Evolutionary conservation across 148 eudicot genomes (phyloP).

Genomic region (Cornus suecica): DNA sequence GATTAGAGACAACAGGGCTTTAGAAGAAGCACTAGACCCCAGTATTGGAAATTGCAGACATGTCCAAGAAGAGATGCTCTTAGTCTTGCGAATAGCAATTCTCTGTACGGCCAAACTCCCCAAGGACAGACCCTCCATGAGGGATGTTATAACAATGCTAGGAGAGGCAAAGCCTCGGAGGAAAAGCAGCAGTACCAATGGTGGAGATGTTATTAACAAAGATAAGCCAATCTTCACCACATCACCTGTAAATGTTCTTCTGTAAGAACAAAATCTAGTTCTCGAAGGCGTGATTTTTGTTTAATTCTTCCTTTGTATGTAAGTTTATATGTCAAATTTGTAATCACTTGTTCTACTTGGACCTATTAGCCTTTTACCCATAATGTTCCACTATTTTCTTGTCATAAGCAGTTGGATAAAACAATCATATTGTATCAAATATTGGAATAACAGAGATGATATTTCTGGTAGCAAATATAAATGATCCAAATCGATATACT

Average conservation of each 20-base stretch:
- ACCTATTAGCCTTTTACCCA: too few relatives aligned
- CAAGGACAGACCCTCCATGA: conserved; percentile 95
- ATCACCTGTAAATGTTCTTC: conserved; percentile 63
- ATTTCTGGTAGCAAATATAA: too few relatives aligned
- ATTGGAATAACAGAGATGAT: too few relatives aligned
- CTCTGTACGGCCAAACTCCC: conserved; percentile 81
- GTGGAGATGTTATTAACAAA: conserved; percentile 32
- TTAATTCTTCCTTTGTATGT: conserved; percentile 2
- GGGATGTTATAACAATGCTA: conserved; percentile 83
- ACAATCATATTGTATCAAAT: too few relatives aligned
- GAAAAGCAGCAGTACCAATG: conserved; percentile 53
- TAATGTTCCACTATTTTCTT: neutral
- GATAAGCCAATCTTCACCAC: conserved; percentile 69
- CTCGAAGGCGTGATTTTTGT: neutral
- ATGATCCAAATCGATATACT: too few relatives aligned
- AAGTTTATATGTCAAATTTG: neutral
- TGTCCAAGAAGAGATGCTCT: conserved; percentile 83
- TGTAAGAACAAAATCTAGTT: conserved; percentile 28
- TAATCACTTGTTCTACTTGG: too few relatives aligned
- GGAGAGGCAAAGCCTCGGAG: conserved; percentile 90
- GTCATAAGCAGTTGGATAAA: too few relatives aligned
- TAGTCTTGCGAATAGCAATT: conserved; percentile 69
- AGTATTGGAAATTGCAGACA: conserved; percentile 57
- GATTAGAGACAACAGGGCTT: conserved; percentile 42
- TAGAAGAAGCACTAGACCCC: conserved; percentile 66